Percentiles rank a stretch among this genome's conserved stretches.
Conservation (phyloP, 352 stramenopile genomes). For the Phytopythium sindhum region DNA sequence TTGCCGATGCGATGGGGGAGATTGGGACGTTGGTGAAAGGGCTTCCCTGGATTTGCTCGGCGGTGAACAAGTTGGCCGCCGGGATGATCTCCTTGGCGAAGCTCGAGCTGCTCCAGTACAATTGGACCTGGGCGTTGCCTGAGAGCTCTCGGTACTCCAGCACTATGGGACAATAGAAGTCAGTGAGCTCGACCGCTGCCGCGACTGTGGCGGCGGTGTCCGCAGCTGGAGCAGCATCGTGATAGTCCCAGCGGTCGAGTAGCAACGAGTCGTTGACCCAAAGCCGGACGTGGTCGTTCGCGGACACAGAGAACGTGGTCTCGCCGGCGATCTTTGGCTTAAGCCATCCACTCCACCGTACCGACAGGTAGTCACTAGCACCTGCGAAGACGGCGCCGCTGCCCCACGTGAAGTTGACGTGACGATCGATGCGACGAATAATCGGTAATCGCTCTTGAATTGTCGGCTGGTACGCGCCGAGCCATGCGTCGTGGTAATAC, state of each 20-base stretch:
- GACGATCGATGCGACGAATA: conserved; percentile 49
- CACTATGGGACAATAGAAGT: conserved; percentile 41
- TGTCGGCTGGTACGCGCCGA: conserved; percentile 18
- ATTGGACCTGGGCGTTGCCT: conserved; percentile 31
- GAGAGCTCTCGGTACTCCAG: conserved; percentile 60
- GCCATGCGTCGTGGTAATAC: conserved; percentile 67
- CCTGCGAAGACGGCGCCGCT: conserved; percentile 41
- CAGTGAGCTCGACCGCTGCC: conserved; percentile 22
- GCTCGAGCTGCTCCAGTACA: conserved; percentile 40
- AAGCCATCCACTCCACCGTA: conserved; percentile 67
- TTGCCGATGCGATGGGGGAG: conserved; percentile 13
- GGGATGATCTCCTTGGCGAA: conserved; percentile 45
- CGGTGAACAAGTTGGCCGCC: conserved; percentile 34
- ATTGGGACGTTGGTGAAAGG: conserved; percentile 49
- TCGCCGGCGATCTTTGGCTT: conserved; percentile 37
- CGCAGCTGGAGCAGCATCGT: conserved; percentile 15
- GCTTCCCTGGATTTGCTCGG: conserved; percentile 45
- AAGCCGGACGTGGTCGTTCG: conserved; percentile 52
- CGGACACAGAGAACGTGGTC: conserved; percentile 42
- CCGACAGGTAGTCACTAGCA: conserved; percentile 48
- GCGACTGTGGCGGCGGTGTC: conserved; percentile 12
- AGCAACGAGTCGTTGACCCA: conserved; percentile 64
- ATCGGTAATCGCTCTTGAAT: conserved; percentile 7
- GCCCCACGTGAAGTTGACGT: conserved; percentile 77
- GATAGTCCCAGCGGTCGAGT: conserved; percentile 57